Evolutionary conservation across 345 rosid genomes (phyloP), one percentile per base, ranked within the genome.

Genomic region (Bretschneidera sinensis): DNA sequence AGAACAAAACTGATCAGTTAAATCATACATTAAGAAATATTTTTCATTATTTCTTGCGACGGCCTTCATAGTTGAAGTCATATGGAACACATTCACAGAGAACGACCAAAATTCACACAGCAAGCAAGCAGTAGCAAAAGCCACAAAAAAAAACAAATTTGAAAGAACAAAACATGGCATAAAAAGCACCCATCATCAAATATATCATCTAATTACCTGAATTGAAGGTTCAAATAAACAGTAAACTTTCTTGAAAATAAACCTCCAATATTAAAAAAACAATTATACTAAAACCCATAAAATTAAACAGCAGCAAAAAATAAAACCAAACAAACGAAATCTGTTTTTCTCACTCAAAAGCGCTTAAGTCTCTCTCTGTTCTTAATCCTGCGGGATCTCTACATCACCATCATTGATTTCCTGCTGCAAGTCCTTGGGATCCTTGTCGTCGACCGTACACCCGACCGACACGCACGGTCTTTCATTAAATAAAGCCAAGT

Each of bases 391-490:
- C 24, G 88, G 77, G 51, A 83, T 54, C 60, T 74, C 83, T 51
- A 83, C 73, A 15, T 78, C 88, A 0, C 88, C 85, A 54, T 65
- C 76, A 23, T 18, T 34, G 19, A 83, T 83, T 31, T 83, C 85
- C 51, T 76, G 65, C 65, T 83, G 85, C 66, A 83, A 58, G 34
- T 76, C 85, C 64, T 83, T 83, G 0, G 85, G 85, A 33, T 78
- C 75, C 67, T 78, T 80, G 0, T 83, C 85, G 35, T 83, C 85
- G 17, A 83, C 85, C 4, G 81, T 83, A 16, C 88, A 83, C 9
- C 88, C 88, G 4, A 83, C 88, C 6, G 85, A 80, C 21, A 83
- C 88, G 51, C 88, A 83, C n/a, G n/a, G n/a, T n/a, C n/a, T n/a
- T n/a, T n/a, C n/a, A n/a, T n/a, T n/a, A n/a, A n/a, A n/a, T n/a